Conservation (phyloP, 2,329 filamentous ascomycete genomes). For the Exophiala lecanii-corni region DNA sequence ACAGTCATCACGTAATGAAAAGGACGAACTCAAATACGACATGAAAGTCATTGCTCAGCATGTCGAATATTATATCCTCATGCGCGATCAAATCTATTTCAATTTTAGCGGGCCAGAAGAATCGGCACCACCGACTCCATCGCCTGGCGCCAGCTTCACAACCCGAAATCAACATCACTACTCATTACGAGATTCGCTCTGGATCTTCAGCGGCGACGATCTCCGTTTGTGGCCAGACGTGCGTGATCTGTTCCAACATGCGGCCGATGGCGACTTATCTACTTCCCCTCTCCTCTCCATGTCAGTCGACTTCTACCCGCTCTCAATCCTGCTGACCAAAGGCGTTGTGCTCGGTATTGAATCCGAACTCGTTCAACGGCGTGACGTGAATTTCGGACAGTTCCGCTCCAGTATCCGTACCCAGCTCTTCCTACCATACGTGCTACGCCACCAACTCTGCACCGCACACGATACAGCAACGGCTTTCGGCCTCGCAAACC, state of each 20-base stretch:
- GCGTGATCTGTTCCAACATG: slow-evolving; percentile 71
- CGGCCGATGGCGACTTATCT: slow-evolving; percentile 48
- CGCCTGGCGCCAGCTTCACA: slow-evolving; percentile 42
- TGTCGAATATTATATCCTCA: slow-evolving; percentile 89
- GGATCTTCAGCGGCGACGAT: slow-evolving; percentile 86
- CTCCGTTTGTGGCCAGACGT: slow-evolving; percentile 87
- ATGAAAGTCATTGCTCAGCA: slow-evolving; percentile 96
- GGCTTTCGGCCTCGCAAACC: slow-evolving; percentile 74
- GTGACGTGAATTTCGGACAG: slow-evolving; percentile 86
- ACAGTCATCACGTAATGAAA: slow-evolving; percentile 76
- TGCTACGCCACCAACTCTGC: slow-evolving; percentile 73
- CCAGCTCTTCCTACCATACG: slow-evolving; percentile 84
- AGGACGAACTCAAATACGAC: slow-evolving; percentile 88
- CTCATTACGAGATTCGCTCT: slow-evolving; percentile 77
- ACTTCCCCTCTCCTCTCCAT: slow-evolving; percentile 59
- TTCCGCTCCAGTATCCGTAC: slow-evolving; percentile 85
- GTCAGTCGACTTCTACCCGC: slow-evolving; percentile 88
- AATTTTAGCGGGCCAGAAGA: slow-evolving; percentile 47
- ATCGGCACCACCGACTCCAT: slow-evolving; percentile 46
- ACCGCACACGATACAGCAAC: slow-evolving; percentile 67
- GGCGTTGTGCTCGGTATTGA: slow-evolving; percentile 88
- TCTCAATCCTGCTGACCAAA: slow-evolving; percentile 82
- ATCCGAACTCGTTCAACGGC: slow-evolving; percentile 84
- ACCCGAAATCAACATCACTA: slow-evolving; percentile 42
- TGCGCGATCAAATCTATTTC: slow-evolving; percentile 70